These are phyloP conservation scores for Epithele typhae DNA, from an alignment of 768 basidiomycete genomes.

Conservation along the genomic window DNA sequence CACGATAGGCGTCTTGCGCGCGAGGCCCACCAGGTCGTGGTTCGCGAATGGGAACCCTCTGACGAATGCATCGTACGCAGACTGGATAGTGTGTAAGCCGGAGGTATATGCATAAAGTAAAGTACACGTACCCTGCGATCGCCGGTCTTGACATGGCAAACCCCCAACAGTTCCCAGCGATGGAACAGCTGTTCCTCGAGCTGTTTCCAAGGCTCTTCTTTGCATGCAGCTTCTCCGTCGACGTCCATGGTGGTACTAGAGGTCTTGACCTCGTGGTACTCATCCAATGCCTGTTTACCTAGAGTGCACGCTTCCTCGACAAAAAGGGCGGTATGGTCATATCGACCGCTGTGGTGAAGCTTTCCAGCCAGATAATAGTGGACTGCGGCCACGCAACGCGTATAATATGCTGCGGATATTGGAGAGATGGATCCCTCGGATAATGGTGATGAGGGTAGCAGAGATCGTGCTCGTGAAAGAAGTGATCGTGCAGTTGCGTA, in stretches of 20 bases:
- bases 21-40: conserved; percentile 33
- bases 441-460: too few species aligned
- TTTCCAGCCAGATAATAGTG: conserved; percentile 65
- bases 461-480: conserved; percentile 38
- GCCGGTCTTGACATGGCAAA: conserved; percentile 73
- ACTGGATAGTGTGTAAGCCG: conserved; percentile 32
- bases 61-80: conserved; percentile 58
- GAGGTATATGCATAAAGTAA: not conserved
- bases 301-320: conserved; percentile 55
- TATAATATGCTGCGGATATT: conserved; percentile 46
- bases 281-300: conserved; percentile 42
- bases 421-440: conserved; percentile 1
- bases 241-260: not conserved
- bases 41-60: conserved; percentile 48
- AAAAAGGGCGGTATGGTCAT: conserved; percentile 66
- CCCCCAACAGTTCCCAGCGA: conserved; percentile 78
- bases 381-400: conserved; percentile 67
- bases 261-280: not conserved
- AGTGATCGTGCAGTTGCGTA: conserved; percentile 43
- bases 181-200: conserved; percentile 63
- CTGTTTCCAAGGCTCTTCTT: conserved; percentile 44
- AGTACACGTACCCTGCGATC: conserved; percentile 61
- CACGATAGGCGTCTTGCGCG: conserved; percentile 25
- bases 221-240: conserved; percentile 20
- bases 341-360: conserved; percentile 61